Percentiles rank a stretch among this genome's conserved stretches.
Conservation (phyloP, 352 stramenopile species). For the Globisporangium echinulatum region DNA sequence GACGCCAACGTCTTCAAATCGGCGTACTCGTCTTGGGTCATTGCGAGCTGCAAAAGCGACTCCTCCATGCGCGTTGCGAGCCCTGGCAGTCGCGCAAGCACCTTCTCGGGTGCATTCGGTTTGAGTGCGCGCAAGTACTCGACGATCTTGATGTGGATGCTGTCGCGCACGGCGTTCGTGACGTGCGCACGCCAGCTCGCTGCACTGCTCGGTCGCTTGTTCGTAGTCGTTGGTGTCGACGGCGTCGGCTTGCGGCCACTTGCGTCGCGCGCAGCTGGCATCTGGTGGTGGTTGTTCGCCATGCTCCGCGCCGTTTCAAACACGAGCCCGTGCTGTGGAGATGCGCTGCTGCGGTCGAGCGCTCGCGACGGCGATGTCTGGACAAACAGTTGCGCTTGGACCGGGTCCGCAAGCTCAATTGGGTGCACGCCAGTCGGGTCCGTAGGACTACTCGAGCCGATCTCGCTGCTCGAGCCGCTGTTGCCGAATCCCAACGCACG, state of each 20-base stretch:
- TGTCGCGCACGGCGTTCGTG: constrained; percentile 28
- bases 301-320: constrained; percentile 1
- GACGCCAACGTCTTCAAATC: constrained; percentile 89
- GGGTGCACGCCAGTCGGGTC: constrained; percentile 30
- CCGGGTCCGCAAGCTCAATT: constrained; percentile 9
- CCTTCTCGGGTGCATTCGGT: constrained; percentile 92
- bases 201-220: constrained; percentile 1
- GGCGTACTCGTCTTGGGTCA: constrained; percentile 87
- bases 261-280: background rate
- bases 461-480: constrained; percentile 12
- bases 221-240: constrained; percentile 3
- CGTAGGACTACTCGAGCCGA: constrained; percentile 35
- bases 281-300: constrained; percentile 5
- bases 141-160: constrained; percentile 73
- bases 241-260: background rate
- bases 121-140: constrained; percentile 90
- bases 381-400: constrained; percentile 5
- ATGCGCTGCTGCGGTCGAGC: background rate
- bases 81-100: constrained; percentile 92
- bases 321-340: background rate
- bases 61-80: constrained; percentile 96
- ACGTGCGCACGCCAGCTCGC: constrained; percentile 23
- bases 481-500: background rate
- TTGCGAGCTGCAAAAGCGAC: constrained; percentile 83
- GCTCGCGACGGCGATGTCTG: background rate